Conservation (phyloP, 257 asterid species). For the Jasminum sambac region DNA sequence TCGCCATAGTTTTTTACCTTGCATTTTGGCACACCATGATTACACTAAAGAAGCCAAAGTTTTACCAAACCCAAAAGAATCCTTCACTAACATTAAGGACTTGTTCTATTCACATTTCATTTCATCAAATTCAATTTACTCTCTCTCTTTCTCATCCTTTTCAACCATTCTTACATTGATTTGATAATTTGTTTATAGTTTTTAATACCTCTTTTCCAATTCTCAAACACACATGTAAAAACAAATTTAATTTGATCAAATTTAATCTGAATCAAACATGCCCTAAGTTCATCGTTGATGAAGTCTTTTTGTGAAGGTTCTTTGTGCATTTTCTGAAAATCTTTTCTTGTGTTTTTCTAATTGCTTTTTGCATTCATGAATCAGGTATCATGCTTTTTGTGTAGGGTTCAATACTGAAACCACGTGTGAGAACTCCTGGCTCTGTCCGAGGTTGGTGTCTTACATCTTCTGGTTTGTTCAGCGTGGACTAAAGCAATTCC, state of each 20-base stretch:
- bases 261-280: too few species aligned
- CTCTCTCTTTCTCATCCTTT: too few species aligned
- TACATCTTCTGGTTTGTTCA: conserved; percentile 6
- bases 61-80: background rate
- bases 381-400: conserved; percentile 97
- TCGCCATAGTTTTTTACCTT: background rate
- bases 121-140: too few species aligned
- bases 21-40: background rate
- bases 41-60: background rate
- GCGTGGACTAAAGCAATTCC: conserved; percentile 11
- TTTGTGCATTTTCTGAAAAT: conserved; percentile 7
- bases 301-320: conserved; percentile 16
- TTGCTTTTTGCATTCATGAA: conserved; percentile 27
- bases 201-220: too few species aligned
- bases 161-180: too few species aligned
- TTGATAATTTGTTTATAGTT: too few species aligned
- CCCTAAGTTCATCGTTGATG: background rate
- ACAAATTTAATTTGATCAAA: too few species aligned
- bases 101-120: too few species aligned
- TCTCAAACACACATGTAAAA: too few species aligned
- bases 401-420: conserved; percentile 97
- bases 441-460: conserved; percentile 73
- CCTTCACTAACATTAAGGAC: background rate
- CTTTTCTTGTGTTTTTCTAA: conserved; percentile 23
- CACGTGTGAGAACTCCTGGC: conserved; percentile 84